Conservation (phyloP, 2,329 filamentous ascomycete species). For the Samsoniella hepiali region DNA sequence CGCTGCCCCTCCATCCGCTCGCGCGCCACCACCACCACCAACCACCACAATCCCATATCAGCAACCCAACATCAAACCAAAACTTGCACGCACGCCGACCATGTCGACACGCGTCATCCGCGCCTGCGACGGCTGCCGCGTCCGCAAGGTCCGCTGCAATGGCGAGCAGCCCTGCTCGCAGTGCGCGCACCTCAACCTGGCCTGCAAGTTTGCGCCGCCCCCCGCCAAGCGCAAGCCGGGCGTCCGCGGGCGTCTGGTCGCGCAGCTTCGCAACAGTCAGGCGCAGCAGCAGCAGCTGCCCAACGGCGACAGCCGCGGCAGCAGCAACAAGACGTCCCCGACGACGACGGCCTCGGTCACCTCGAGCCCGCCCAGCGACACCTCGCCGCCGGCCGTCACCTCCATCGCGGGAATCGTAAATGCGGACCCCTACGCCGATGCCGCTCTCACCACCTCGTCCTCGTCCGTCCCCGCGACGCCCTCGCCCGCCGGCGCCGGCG, state of each 20-base stretch:
- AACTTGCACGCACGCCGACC: neutral
- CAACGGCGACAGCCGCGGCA: neutral
- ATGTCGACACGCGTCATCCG: constrained; percentile 21
- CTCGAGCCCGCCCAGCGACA: constrained; percentile 9
- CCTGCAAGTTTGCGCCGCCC: constrained; percentile 33
- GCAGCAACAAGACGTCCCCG: constrained; percentile 11
- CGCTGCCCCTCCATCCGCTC: neutral
- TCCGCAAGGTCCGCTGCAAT: constrained; percentile 39
- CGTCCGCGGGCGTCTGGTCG: constrained; percentile 34
- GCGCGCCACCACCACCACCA: neutral
- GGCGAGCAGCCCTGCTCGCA: constrained; percentile 34
- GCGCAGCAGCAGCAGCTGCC: neutral
- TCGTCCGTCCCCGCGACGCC: neutral
- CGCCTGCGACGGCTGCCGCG: constrained; percentile 38
- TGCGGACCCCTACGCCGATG: constrained; percentile 6
- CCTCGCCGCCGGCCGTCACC: constrained; percentile 24
- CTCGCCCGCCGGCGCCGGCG: constrained; percentile 6
- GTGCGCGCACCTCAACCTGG: constrained; percentile 34
- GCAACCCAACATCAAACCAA: neutral
- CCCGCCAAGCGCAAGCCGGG: constrained; percentile 34
- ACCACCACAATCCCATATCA: neutral
- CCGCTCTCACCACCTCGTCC: constrained; percentile 4
- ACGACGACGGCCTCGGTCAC: neutral
- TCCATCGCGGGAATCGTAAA: constrained; percentile 29
- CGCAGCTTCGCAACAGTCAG: constrained; percentile 32